A percentile compares a stretch with the other conserved stretches of the same genome.
Evolutionary conservation across 495 filamentous ascomycete genomes (phyloP).

Genomic region (Penicillium psychrofluorescens): DNA sequence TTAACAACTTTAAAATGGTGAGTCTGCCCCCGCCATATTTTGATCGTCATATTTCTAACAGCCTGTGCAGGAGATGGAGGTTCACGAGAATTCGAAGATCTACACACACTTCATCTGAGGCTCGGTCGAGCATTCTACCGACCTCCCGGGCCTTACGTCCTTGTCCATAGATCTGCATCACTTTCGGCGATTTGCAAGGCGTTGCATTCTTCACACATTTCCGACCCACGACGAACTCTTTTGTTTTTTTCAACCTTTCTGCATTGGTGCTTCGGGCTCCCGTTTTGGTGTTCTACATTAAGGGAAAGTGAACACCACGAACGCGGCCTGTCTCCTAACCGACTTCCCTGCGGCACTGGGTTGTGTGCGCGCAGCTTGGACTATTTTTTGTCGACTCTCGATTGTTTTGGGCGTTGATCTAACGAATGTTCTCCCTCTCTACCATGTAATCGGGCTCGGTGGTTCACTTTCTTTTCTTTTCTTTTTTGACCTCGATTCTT

Average conservation of each 20-base stretch:
- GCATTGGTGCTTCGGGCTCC: slow-evolving; percentile 1
- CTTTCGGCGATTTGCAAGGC: slow-evolving; percentile 13
- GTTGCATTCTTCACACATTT: no score
- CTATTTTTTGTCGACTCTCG: neutral
- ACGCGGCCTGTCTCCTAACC: slow-evolving; percentile 9
- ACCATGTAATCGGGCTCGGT: slow-evolving; percentile 6
- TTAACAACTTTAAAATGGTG: slow-evolving; percentile 99
- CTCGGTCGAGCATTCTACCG: slow-evolving; percentile 19
- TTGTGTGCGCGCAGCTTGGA: neutral
- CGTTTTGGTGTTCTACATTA: slow-evolving; percentile 1
- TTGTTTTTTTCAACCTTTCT: neutral
- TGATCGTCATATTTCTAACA: slow-evolving; percentile 10
- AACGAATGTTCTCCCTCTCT: slow-evolving; percentile 16
- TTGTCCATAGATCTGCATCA: slow-evolving; percentile 27
- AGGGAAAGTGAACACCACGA: neutral
- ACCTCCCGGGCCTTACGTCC: slow-evolving; percentile 14
- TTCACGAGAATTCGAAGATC: slow-evolving; percentile 95
- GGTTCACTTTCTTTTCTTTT: slow-evolving; percentile 12
- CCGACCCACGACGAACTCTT: neutral
- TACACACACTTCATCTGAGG: slow-evolving; percentile 97
- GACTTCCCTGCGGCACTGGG: neutral
- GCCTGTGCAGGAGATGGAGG: slow-evolving; percentile 90
- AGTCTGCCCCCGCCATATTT: slow-evolving; percentile 16
- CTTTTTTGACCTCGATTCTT: slow-evolving; percentile 14
- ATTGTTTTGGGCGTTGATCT: slow-evolving; percentile 14